Evolutionary conservation across 78 protist species (phyloP).

Genomic region (Polysphondylium violaceum): DNA sequence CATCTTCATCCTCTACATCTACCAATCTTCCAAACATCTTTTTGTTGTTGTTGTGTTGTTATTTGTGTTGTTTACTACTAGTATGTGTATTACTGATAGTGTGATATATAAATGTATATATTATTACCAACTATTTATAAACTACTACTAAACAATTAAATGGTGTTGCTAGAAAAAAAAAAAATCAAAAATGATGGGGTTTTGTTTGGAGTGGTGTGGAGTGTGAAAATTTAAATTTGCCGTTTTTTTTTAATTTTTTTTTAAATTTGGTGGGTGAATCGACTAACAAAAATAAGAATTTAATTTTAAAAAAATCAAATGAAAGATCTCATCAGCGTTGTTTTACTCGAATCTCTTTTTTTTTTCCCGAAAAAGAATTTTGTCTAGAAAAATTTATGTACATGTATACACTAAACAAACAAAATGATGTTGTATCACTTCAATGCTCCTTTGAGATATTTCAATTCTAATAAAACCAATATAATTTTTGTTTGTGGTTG

Average conservation of each 20-base stretch:
- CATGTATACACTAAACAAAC: background rate
- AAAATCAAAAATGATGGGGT: background rate
- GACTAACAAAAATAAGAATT: too few relatives aligned
- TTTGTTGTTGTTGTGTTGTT: background rate
- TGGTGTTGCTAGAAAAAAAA: slow-evolving; percentile 3
- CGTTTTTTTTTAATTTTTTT: background rate
- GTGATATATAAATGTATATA: too few relatives aligned
- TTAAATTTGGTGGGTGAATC: too few relatives aligned
- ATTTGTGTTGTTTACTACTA: background rate
- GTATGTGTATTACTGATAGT: background rate
- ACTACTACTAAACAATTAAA: too few relatives aligned
- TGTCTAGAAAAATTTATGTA: background rate
- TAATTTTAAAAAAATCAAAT: too few relatives aligned
- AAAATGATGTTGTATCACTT: background rate
- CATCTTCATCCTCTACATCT: slow-evolving; percentile 10
- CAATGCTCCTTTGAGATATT: background rate
- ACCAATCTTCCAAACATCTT: slow-evolving; percentile 27
- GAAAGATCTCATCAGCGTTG: too few relatives aligned
- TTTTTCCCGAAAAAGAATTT: background rate
- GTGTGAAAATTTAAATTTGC: too few relatives aligned
- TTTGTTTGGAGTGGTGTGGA: background rate
- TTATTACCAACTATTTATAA: too few relatives aligned
- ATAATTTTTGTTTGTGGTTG: too few relatives aligned
- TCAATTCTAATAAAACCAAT: background rate
- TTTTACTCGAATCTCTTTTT: background rate